phyloP scores from a whole-genome alignment of 495 filamentous ascomycete species.

The Parachaetomium inaequale region DNA sequence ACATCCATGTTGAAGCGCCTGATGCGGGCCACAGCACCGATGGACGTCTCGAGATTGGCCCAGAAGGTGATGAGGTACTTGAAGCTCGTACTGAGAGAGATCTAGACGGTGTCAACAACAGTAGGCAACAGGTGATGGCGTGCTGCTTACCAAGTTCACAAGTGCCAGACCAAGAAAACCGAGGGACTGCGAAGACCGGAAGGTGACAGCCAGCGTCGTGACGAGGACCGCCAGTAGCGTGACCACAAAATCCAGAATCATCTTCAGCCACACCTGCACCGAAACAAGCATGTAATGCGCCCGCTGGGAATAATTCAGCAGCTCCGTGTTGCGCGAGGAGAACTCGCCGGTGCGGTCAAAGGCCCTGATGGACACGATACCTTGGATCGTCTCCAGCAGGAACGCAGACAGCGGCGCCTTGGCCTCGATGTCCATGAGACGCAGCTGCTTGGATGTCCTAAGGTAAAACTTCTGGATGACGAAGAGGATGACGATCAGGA shows the following conservation, averaged over 20 bases:
- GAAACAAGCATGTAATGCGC: constrained; percentile 46
- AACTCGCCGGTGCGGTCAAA: constrained; percentile 43
- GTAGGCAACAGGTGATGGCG: background rate
- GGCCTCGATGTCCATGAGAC: constrained; percentile 52
- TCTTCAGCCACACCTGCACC: constrained; percentile 49
- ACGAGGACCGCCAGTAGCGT: constrained; percentile 38
- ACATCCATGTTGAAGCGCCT: constrained; percentile 52
- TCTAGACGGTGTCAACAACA: background rate
- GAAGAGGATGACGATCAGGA: constrained; percentile 38
- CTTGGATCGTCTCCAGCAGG: constrained; percentile 40
- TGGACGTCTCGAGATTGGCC: constrained; percentile 42
- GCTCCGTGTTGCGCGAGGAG: constrained; percentile 32
- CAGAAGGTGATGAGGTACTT: constrained; percentile 35
- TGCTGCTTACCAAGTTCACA: constrained; percentile 8
- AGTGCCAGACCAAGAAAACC: constrained; percentile 32
- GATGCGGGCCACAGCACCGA: constrained; percentile 51
- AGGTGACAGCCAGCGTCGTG: constrained; percentile 38
- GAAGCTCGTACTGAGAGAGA: constrained; percentile 27
- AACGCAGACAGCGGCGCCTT: constrained; percentile 40
- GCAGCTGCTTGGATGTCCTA: constrained; percentile 54
- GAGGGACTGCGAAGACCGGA: constrained; percentile 31
- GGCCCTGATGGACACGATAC: constrained; percentile 46
- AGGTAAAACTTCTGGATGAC: constrained; percentile 54
- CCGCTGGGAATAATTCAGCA: constrained; percentile 50
- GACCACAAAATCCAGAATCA: constrained; percentile 46